Evolutionary conservation across 345 rosid genomes (phyloP).

Genomic region (Boechera stricta): DNA sequence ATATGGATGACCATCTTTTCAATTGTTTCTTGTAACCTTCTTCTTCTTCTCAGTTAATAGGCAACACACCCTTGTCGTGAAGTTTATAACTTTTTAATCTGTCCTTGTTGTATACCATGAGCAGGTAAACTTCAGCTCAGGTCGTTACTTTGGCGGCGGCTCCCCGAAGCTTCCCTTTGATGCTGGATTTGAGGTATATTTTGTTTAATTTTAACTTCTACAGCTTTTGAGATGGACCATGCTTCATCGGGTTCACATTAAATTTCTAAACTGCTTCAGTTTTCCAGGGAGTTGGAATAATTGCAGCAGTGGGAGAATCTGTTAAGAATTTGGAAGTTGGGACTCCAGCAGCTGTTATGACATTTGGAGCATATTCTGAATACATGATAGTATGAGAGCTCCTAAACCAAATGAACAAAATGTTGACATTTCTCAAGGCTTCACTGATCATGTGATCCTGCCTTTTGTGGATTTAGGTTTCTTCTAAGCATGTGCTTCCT

Average conservation of each 20-base stretch:
- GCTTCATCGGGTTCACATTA: slow-evolving; percentile 1
- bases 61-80: neutral
- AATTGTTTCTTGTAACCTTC: neutral
- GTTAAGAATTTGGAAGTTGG: slow-evolving; percentile 77
- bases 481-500: slow-evolving; percentile 77
- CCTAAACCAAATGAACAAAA: slow-evolving; percentile 13
- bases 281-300: slow-evolving; percentile 84
- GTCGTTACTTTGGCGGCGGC: slow-evolving; percentile 75
- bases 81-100: neutral
- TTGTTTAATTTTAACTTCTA: slow-evolving; percentile 1
- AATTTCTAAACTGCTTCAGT: slow-evolving; percentile 29
- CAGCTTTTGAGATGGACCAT: neutral
- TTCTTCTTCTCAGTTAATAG: neutral
- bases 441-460: neutral
- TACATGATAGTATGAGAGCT: slow-evolving; percentile 56
- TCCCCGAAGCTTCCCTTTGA: slow-evolving; percentile 82
- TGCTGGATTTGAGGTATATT: slow-evolving; percentile 91
- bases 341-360: slow-evolving; percentile 92
- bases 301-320: slow-evolving; percentile 87
- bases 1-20: neutral
- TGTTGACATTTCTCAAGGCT: slow-evolving; percentile 20
- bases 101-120: slow-evolving; percentile 33
- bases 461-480: slow-evolving; percentile 55
- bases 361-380: slow-evolving; percentile 90
- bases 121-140: slow-evolving; percentile 97